Evolutionary conservation across 768 basidiomycete species (phyloP).

Genomic region (Chalciporus pseudorubinellus): DNA sequence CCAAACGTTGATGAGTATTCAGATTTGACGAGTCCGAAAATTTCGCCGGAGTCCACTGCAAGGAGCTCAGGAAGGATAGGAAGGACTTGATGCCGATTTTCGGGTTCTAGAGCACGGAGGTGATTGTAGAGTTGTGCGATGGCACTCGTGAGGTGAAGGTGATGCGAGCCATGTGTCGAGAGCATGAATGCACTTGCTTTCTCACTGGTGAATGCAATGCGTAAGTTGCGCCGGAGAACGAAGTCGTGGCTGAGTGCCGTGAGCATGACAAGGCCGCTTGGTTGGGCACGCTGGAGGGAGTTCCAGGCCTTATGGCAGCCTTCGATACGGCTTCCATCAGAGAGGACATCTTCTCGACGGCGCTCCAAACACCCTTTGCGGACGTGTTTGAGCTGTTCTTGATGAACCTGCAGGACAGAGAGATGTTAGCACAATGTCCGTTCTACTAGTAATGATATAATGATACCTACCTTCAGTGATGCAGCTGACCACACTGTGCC

Average conservation of each 20-base stretch:
- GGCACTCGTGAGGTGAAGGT: conserved; percentile 18
- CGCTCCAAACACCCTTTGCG: conserved; percentile 26
- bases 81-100: background rate
- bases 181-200: conserved; percentile 2
- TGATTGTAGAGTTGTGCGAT: conserved; percentile 17
- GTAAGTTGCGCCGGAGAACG: conserved; percentile 21
- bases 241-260: conserved; percentile 17
- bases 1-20: background rate
- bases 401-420: conserved; percentile 19
- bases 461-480: conserved; percentile 12
- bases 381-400: conserved; percentile 28
- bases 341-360: conserved; percentile 15
- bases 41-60: conserved; percentile 5
- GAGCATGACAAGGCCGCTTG: conserved; percentile 24
- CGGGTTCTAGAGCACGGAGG: background rate
- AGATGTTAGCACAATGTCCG: background rate
- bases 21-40: conserved; percentile 7
- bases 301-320: conserved; percentile 32
- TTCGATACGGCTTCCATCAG: conserved; percentile 30
- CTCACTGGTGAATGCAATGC: conserved; percentile 1
- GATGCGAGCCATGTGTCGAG: conserved; percentile 24
- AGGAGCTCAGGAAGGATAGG: background rate
- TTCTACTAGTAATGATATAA: background rate
- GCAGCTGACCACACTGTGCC: conserved; percentile 20
- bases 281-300: conserved; percentile 11